These are phyloP conservation scores for Podospora pseudocomata DNA, from an alignment of 495 filamentous ascomycete genomes.

Conservation along the genomic window DNA sequence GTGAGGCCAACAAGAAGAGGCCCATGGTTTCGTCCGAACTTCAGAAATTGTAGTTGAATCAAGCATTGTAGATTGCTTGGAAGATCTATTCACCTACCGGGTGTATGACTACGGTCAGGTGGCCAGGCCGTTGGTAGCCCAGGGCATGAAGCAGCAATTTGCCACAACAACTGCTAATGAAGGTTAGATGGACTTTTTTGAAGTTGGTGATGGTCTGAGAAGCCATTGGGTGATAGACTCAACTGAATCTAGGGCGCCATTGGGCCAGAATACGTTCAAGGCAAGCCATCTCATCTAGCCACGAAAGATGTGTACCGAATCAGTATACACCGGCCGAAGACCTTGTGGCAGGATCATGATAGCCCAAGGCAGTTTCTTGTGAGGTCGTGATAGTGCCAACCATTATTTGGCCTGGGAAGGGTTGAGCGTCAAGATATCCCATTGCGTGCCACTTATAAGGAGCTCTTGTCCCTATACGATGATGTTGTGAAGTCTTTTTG, in stretches of 20 bases:
- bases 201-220: neutral
- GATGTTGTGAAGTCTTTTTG: too few species aligned
- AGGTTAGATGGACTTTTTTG: neutral
- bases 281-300: neutral
- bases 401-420: too few species aligned
- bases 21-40: too few species aligned
- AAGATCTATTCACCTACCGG: neutral
- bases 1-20: too few species aligned
- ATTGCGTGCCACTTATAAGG: too few species aligned
- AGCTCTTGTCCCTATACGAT: too few species aligned
- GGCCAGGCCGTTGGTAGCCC: neutral
- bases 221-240: neutral
- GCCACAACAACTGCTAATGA: neutral
- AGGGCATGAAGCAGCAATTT: neutral
- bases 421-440: too few species aligned
- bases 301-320: neutral
- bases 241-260: neutral
- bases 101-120: neutral
- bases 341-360: neutral
- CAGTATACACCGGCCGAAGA: neutral
- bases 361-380: neutral
- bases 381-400: too few species aligned
- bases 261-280: neutral
- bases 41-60: too few species aligned
- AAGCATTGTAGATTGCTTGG: too few species aligned